Percentiles rank a stretch among this genome's conserved stretches.
These are phyloP conservation scores for Fusarium dimerum DNA, from an alignment of 2,329 filamentous ascomycete genomes.

Conservation along the genomic window DNA sequence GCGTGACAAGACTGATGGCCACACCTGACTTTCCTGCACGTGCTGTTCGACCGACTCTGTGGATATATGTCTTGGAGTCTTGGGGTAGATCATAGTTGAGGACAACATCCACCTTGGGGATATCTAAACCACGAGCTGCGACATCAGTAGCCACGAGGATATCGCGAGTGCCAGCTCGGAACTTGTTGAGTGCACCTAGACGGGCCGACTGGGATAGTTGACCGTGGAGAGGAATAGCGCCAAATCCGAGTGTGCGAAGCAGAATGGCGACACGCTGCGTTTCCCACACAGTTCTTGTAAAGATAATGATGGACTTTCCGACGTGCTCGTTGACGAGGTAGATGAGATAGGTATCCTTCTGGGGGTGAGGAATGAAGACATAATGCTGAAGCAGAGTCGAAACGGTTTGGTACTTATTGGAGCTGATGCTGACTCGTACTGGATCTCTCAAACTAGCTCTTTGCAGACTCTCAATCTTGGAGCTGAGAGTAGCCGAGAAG, in stretches of 20 bases:
- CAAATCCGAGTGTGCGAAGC: constrained; percentile 80
- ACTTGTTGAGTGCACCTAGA: constrained; percentile 86
- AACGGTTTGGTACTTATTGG: constrained; percentile 87
- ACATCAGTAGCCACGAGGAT: constrained; percentile 93
- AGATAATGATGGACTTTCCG: constrained; percentile 86
- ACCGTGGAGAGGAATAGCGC: constrained; percentile 89
- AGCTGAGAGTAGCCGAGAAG: constrained; percentile 92
- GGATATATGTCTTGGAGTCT: constrained; percentile 88
- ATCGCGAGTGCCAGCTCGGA: constrained; percentile 75
- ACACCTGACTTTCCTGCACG: constrained; percentile 83
- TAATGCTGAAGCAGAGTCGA: constrained; percentile 85
- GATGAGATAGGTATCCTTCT: constrained; percentile 89
- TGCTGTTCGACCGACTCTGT: constrained; percentile 85
- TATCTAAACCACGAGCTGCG: constrained; percentile 90
- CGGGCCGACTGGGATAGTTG: constrained; percentile 87
- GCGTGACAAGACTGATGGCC: constrained; percentile 79
- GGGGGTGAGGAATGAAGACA: constrained; percentile 79
- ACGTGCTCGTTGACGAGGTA: constrained; percentile 83
- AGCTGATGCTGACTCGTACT: constrained; percentile 77
- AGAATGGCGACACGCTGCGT: constrained; percentile 83
- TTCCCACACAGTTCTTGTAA: constrained; percentile 89
- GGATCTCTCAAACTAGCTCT: constrained; percentile 86
- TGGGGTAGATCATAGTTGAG: constrained; percentile 83
- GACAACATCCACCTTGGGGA: constrained; percentile 86
- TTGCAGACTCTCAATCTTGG: constrained; percentile 90